Conservation (phyloP, 345 rosid genomes). For the Bruguiera gymnorhiza region DNA sequence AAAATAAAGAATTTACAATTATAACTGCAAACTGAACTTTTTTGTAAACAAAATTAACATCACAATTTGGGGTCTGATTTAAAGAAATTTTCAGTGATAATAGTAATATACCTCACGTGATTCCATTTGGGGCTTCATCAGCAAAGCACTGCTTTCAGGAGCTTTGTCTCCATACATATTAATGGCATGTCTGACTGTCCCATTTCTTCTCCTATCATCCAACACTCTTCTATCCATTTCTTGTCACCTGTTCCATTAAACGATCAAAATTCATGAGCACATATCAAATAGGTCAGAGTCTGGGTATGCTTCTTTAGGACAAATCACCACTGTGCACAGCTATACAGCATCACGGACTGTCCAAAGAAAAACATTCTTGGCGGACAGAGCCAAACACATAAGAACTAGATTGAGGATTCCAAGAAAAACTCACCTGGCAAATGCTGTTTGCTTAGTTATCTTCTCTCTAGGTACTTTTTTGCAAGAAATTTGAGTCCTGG, state of each 20-base stretch:
- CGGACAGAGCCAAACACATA: not conserved
- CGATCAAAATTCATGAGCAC: not conserved
- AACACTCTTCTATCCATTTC: conserved; percentile 42
- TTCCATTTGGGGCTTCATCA: conserved; percentile 36
- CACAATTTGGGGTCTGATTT: not conserved
- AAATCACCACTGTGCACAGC: not conserved
- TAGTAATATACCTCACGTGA: conserved; percentile 45
- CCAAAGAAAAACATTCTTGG: not conserved
- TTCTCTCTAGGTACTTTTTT: no score
- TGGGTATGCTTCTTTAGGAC: not conserved
- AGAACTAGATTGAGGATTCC: conserved; percentile 8
- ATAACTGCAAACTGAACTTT: not conserved
- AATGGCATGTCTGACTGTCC: conserved; percentile 64
- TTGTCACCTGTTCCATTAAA: conserved; percentile 1
- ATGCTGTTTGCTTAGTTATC: not conserved
- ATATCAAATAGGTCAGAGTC: not conserved
- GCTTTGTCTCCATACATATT: conserved; percentile 46
- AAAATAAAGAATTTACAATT: not conserved
- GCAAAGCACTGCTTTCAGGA: conserved; percentile 33
- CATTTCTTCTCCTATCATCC: conserved; percentile 41
- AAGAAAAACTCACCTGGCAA: conserved; percentile 8
- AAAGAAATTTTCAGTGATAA: not conserved
- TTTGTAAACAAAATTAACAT: conserved; percentile 4
- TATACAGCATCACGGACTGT: not conserved
- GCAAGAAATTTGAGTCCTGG: no score